phyloP scores from a whole-genome alignment of 352 stramenopile genomes.

The Phytophthora aleatoria region DNA sequence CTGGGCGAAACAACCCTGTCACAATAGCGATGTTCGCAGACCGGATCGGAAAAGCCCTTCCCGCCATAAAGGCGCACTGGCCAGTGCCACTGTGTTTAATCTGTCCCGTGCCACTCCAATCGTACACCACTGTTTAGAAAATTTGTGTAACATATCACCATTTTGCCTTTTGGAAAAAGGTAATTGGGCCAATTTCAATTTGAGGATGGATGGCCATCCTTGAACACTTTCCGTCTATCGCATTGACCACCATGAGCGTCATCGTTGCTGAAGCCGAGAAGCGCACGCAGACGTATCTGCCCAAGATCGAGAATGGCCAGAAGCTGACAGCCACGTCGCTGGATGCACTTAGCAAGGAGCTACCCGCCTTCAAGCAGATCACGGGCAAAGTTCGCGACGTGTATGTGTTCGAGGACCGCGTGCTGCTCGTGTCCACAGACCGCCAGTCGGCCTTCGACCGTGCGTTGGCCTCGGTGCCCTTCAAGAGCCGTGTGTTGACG shows the following conservation, averaged over 20 bases:
- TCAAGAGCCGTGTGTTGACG: constrained; percentile 98
- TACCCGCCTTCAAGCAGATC: constrained; percentile 64
- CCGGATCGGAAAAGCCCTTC: too few relatives aligned
- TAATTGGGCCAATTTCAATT: too few relatives aligned
- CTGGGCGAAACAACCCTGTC: constrained; percentile 8
- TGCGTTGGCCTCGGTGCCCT: constrained; percentile 94
- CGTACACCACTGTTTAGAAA: not conserved
- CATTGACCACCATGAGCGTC: constrained; percentile 43
- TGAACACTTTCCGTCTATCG: not conserved
- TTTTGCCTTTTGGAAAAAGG: too few relatives aligned
- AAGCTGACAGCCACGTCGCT: constrained; percentile 67
- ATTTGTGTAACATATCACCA: too few relatives aligned
- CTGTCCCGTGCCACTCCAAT: constrained; percentile 3
- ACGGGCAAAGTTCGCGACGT: constrained; percentile 92
- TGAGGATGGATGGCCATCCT: constrained; percentile 6
- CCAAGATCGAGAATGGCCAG: constrained; percentile 51
- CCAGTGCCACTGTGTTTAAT: constrained; percentile 7
- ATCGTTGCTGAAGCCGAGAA: constrained; percentile 55
- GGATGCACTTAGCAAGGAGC: constrained; percentile 31
- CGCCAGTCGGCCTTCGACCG: constrained; percentile 99
- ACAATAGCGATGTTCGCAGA: not conserved
- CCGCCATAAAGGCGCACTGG: not conserved
- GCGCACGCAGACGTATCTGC: constrained; percentile 74
- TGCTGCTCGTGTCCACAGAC: constrained; percentile 98
- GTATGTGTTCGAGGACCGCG: constrained; percentile 86